Conservation (phyloP, 208 protist genomes). For the Trypanosoma congolense region DNA sequence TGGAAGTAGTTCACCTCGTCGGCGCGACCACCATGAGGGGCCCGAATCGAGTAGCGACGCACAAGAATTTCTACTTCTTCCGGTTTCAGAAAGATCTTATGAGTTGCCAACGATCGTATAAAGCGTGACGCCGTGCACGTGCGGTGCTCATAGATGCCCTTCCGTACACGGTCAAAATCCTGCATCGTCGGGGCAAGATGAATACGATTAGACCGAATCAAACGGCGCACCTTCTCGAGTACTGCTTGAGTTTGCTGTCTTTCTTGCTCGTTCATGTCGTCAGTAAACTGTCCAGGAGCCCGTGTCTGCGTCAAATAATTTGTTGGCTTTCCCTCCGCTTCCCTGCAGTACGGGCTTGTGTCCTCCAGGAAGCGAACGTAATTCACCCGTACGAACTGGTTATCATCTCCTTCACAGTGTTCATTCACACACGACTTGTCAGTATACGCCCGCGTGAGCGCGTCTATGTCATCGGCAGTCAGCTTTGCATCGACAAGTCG, state of each 20-base stretch:
- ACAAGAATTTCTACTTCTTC: constrained; percentile 75
- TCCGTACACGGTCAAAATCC: constrained; percentile 84
- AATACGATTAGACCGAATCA: constrained; percentile 72
- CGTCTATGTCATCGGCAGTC: constrained; percentile 51
- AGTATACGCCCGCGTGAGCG: constrained; percentile 59
- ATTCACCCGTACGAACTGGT: constrained; percentile 41
- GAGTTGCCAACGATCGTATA: constrained; percentile 65
- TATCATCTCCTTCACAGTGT: constrained; percentile 15
- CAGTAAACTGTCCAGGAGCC: constrained; percentile 44
- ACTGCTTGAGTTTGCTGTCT: constrained; percentile 29
- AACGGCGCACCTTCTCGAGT: constrained; percentile 45
- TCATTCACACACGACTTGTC: constrained; percentile 14
- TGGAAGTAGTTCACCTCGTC: constrained; percentile 86
- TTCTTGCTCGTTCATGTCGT: constrained; percentile 23
- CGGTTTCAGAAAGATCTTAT: constrained; percentile 74
- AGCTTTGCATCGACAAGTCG: constrained; percentile 73
- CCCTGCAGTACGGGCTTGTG: constrained; percentile 32
- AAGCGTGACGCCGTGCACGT: constrained; percentile 82
- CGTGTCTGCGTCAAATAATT: constrained; percentile 64
- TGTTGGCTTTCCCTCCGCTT: constrained; percentile 3
- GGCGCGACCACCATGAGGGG: constrained; percentile 49
- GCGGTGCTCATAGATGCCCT: constrained; percentile 80
- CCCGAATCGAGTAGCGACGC: constrained; percentile 69
- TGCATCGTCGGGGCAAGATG: constrained; percentile 76
- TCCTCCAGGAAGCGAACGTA: constrained; percentile 74